Evolutionary conservation across 805 yeast species (phyloP), one percentile per base, ranked within the genome.

Genomic region (Cyberlindnera galapagoensis): DNA sequence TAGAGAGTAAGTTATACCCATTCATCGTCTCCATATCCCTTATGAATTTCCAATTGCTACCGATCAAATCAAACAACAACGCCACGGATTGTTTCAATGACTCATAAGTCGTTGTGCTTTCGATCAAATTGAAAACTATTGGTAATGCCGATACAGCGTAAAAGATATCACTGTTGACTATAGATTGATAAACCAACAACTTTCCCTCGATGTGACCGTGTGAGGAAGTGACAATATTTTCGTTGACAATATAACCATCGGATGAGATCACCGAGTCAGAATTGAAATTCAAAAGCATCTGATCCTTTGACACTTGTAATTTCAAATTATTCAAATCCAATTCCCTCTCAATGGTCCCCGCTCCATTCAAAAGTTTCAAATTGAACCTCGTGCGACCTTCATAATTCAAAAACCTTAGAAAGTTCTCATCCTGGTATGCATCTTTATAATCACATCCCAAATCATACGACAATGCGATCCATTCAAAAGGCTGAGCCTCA

Each of bases 1-100:
- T 67, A 0, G 71, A 67, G 2, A 81, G 48, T 3, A 78, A 63
- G 17, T 73, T 74, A 44, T 74, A 81, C 1, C 87, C 87, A 41
- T 69, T 70, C 4, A 62, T 59, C 12, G 66, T 60, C 42, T 77
- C 84, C 47, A 80, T 71, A 38, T 78, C 85, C 29, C 68, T 67
- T 18, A 63, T 53, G 32, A 69, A 56, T 24, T 76, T 59, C 69
- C 78, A 65, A 38, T 71, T 65, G 19, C 59, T 57, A n/a, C 60
- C 51, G 9, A 78, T 49, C 1, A 71, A 28, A 10, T 51, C 48
- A 20, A 78, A 62, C 3, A 78, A 52, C 1, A 71, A 35, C 2
- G 57, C 50, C 6, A 76, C 38, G 1, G 67, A 46, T 6, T 48
- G 42, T 9, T 55, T 49, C 8, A 74, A 42, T 1, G 54, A 46